Evolutionary conservation across 495 filamentous ascomycete species (phyloP).

Genomic region (Endocarpon pusillum): DNA sequence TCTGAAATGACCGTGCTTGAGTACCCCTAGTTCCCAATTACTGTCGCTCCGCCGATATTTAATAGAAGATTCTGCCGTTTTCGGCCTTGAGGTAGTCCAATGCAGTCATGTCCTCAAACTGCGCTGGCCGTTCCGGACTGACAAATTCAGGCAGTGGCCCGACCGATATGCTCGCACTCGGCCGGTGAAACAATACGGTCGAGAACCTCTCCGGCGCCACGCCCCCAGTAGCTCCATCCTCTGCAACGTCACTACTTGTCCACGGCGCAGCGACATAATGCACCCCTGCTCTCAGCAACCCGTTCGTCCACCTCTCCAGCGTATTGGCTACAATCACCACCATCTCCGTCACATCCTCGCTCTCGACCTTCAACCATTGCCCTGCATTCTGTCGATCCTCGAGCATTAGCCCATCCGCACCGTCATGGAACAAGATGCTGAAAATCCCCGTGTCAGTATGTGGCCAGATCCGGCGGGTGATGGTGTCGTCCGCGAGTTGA

Average conservation of each 20-base stretch:
- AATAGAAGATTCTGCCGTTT: too few species aligned
- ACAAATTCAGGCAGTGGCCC: not conserved
- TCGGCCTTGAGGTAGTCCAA: not conserved
- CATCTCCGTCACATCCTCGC: not conserved
- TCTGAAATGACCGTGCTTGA: too few species aligned
- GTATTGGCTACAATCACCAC: conserved; percentile 2
- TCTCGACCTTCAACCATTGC: conserved; percentile 14
- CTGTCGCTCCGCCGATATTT: too few species aligned
- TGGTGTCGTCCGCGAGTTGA: not conserved
- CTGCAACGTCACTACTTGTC: not conserved
- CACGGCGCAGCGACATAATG: conserved; percentile 4
- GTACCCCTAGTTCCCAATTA: too few species aligned
- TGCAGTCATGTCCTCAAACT: not conserved
- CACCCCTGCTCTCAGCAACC: conserved; percentile 3
- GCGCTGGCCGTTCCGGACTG: not conserved
- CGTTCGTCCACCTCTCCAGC: conserved; percentile 9
- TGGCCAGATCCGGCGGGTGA: conserved; percentile 3
- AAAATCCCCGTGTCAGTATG: conserved; percentile 3
- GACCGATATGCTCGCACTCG: not conserved
- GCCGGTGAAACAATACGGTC: not conserved
- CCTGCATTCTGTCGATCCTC: conserved; percentile 11
- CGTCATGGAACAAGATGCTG: conserved; percentile 6
- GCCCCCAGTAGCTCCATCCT: not conserved
- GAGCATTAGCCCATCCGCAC: conserved; percentile 14
- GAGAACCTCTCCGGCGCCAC: not conserved